Conservation (phyloP, 345 rosid species). For the Noccaea bulbosa region DNA sequence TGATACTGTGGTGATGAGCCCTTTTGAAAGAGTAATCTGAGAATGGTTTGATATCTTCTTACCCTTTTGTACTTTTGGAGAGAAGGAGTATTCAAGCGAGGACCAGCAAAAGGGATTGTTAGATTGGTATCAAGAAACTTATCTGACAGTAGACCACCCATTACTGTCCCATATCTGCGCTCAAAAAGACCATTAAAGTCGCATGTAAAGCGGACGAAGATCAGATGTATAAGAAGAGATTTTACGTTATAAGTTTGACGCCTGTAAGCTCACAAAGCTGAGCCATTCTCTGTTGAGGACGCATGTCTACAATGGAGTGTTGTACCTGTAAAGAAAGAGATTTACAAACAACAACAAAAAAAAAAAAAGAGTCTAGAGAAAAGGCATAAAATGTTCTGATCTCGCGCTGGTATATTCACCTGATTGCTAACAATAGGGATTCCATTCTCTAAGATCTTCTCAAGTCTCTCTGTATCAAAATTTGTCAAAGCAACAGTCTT, state of each 20-base stretch:
- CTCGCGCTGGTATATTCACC: constrained; percentile 44
- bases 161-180: constrained; percentile 88
- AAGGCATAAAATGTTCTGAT: background rate
- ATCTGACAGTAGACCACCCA: constrained; percentile 96
- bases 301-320: constrained; percentile 95
- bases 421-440: constrained; percentile 97
- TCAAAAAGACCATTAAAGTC: constrained; percentile 20
- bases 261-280: constrained; percentile 92
- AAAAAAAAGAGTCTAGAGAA: background rate
- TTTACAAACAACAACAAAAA: background rate
- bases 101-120: constrained; percentile 82
- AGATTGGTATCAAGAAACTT: constrained; percentile 89
- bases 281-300: constrained; percentile 94
- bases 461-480: constrained; percentile 87
- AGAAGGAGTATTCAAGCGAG: constrained; percentile 83
- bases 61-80: constrained; percentile 97
- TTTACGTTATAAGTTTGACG: constrained; percentile 89
- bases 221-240: constrained; percentile 31
- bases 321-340: constrained; percentile 62
- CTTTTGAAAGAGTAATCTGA: background rate
- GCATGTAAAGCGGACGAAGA: background rate
- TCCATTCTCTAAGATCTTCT: constrained; percentile 79
- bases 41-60: constrained; percentile 23
- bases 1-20: background rate
- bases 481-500: constrained; percentile 93